phyloP scores from a whole-genome alignment of 2,329 filamentous ascomycete genomes.

The Didymella keratinophila region DNA sequence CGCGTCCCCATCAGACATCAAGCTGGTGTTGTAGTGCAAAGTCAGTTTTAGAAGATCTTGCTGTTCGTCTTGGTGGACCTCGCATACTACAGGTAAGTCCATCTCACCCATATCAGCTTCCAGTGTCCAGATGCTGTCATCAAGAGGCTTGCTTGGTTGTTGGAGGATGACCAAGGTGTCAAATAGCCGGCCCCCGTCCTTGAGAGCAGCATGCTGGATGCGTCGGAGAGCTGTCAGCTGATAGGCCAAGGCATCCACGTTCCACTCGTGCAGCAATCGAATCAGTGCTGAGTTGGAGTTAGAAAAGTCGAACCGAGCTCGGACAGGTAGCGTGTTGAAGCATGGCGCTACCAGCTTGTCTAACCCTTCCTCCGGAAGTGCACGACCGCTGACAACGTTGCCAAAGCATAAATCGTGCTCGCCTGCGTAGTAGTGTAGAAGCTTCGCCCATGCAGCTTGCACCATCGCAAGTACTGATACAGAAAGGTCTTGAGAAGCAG shows the following conservation, averaged over 20 bases:
- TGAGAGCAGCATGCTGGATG: conserved; percentile 65
- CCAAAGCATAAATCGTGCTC: conserved; percentile 81
- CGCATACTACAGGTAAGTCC: conserved; percentile 80
- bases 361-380: conserved; percentile 69
- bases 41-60: conserved; percentile 64
- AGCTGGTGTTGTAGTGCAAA: conserved; percentile 63
- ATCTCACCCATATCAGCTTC: conserved; percentile 66
- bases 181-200: conserved; percentile 68
- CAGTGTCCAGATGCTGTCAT: conserved; percentile 60
- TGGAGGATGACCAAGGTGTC: conserved; percentile 84
- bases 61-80: conserved; percentile 67
- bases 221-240: conserved; percentile 79
- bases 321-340: conserved; percentile 86
- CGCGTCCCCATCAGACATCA: conserved; percentile 41
- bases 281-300: conserved; percentile 66
- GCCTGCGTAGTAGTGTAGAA: conserved; percentile 65
- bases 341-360: conserved; percentile 84
- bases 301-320: conserved; percentile 61
- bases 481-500: conserved; percentile 36
- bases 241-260: conserved; percentile 68
- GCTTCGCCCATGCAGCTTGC: conserved; percentile 75
- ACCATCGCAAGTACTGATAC: conserved; percentile 67
- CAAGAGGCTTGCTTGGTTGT: conserved; percentile 59
- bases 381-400: conserved; percentile 82
- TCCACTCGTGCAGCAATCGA: conserved; percentile 67